These are phyloP conservation scores for Musa beccarii DNA, from an alignment of 176 grass and related monocot genomes.

Conservation along the genomic window DNA sequence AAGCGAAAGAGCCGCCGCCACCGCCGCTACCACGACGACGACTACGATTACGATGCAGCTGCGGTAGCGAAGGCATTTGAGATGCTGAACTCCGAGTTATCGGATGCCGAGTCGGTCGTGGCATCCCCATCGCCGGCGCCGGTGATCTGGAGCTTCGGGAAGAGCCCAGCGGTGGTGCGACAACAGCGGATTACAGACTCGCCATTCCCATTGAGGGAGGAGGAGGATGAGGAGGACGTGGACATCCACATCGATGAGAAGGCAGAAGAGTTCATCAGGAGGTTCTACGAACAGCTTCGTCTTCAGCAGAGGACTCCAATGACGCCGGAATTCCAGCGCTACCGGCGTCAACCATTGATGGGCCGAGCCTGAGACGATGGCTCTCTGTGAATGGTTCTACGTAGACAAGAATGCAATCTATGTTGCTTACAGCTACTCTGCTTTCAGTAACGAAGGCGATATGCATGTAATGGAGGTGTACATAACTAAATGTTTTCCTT, in stretches of 20 bases:
- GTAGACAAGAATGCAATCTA: no score
- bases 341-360: not conserved
- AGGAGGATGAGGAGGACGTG: slow-evolving; percentile 30
- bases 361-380: not conserved
- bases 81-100: slow-evolving; percentile 34
- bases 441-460: no score
- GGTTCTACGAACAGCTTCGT: slow-evolving; percentile 69
- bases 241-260: slow-evolving; percentile 40
- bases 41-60: slow-evolving; percentile 59
- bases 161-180: slow-evolving; percentile 43
- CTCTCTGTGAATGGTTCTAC: no score
- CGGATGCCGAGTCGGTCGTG: not conserved
- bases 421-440: no score
- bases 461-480: no score
- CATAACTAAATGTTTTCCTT: no score
- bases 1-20: slow-evolving; percentile 18
- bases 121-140: slow-evolving; percentile 31
- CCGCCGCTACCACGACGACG: slow-evolving; percentile 23
- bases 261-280: slow-evolving; percentile 57
- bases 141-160: slow-evolving; percentile 29
- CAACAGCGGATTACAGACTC: slow-evolving; percentile 80
- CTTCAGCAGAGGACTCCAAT: slow-evolving; percentile 36
- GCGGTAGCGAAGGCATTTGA: slow-evolving; percentile 66
- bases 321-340: not conserved
- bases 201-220: slow-evolving; percentile 36